Base-by-base conservation (phyloP, 2,329 filamentous ascomycete species). In the Aspergillus pseudoglaucus region DNA sequence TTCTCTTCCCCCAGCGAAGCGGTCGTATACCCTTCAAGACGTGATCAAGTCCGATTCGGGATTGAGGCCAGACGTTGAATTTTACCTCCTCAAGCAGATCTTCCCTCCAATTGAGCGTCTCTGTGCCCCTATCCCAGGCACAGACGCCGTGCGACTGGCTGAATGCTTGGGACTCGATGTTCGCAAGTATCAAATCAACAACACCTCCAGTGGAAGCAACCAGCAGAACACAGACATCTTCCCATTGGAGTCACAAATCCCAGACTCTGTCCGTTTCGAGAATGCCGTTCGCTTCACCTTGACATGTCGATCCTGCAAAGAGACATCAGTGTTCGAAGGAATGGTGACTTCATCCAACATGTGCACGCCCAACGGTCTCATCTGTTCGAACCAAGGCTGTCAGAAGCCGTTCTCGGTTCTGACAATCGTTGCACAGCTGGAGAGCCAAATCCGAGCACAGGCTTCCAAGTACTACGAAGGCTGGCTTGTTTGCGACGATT, bases 61-160 rank as follows among this genome's bases (percentile, higher is more conserved):
- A 1, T 78, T 98, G 6, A 79, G 85, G 49, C 88, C 90, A 2
- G 93, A 98, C 62, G 81, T 96, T n/a, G 93, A 98, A 64, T 97
- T 90, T 81, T 98, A 98, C 68, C 82, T 98, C 35, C 86, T 89
- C 74, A 98, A 98, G 75, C 93, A 98, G 69, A 96, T 98, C 50
- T 89, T 98, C 71, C 93, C 93, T 9, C 93, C 93, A 0, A 93
- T 98, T 22, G 93, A 98, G 73, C 88, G 93, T 78, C 83, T 98
- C 18, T 98, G 93, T 66, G 93, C 91, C 52, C 95, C 95, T 51
- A 96, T 98, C 60, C 82, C 82, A 12, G 93, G 93, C 50, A 98
- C 93, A 1, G 94, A 95, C 53, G 87, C 91, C 6, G 82, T 88
- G 1, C 84, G 90, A 55, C 79, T 98, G 8, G 93, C 93, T 2